Evolutionary conservation across 257 asterid species (phyloP).

Genomic region (Solanum sejunctum): DNA sequence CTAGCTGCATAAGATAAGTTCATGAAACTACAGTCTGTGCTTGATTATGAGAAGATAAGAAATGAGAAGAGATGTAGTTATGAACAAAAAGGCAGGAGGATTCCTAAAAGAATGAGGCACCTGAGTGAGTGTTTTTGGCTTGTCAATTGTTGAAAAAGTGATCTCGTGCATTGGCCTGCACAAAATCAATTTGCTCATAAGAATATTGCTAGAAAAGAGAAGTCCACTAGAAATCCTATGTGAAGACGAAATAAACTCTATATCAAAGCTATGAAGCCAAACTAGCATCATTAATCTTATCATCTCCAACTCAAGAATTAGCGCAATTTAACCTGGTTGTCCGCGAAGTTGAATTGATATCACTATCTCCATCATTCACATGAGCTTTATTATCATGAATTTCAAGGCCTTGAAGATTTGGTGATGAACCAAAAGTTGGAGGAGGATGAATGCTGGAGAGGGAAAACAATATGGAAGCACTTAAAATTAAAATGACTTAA

Average conservation of each 20-base stretch:
- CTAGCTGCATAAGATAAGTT: not conserved
- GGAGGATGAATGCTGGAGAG: constrained; percentile 29
- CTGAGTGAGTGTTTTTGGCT: constrained; percentile 41
- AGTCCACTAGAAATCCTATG: not conserved
- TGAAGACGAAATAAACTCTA: not conserved
- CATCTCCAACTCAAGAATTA: not conserved
- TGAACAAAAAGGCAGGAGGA: not conserved
- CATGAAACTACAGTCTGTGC: not conserved
- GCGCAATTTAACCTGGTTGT: constrained; percentile 9
- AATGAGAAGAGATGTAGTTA: not conserved
- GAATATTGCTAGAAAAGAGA: not conserved
- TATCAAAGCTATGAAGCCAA: not conserved
- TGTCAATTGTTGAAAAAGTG: constrained; percentile 36
- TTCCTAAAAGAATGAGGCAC: constrained; percentile 4
- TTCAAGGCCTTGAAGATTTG: constrained; percentile 31
- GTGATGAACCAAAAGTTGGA: constrained; percentile 45
- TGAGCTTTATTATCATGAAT: constrained; percentile 12
- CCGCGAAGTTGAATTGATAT: constrained; percentile 17
- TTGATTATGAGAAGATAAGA: not conserved
- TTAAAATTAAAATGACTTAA: not conserved
- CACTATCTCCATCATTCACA: constrained; percentile 11
- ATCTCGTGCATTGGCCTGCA: constrained; percentile 49
- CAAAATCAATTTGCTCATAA: not conserved
- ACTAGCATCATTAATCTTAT: not conserved
- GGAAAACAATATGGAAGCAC: not conserved